These are phyloP conservation scores for Hericium alpestre DNA, from an alignment of 768 basidiomycete species.

Conservation along the genomic window DNA sequence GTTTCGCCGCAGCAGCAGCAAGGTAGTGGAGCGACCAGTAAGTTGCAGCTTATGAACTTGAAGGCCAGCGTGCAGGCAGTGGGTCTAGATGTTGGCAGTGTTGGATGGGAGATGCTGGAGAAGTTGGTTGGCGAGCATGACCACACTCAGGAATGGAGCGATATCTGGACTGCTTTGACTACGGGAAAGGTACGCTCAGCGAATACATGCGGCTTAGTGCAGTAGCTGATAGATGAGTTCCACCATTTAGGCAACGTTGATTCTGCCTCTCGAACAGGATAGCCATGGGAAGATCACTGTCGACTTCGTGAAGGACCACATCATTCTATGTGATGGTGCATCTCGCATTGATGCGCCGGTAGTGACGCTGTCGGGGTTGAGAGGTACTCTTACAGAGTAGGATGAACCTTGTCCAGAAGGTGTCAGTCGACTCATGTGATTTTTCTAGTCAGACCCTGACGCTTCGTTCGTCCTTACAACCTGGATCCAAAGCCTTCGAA, in stretches of 20 bases:
- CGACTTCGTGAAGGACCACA: slow-evolving; percentile 77
- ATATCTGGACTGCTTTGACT: slow-evolving; percentile 54
- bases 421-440: not conserved
- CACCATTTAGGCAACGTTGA: slow-evolving; percentile 53
- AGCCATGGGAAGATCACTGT: slow-evolving; percentile 48
- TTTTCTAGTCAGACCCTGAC: slow-evolving; percentile 26
- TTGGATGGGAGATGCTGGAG: slow-evolving; percentile 76
- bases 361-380: slow-evolving; percentile 74
- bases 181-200: slow-evolving; percentile 45
- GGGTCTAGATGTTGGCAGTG: slow-evolving; percentile 50
- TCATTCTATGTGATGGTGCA: slow-evolving; percentile 52
- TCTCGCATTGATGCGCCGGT: slow-evolving; percentile 38
- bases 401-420: slow-evolving; percentile 10
- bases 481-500: slow-evolving; percentile 30
- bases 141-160: slow-evolving; percentile 51
- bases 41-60: slow-evolving; percentile 61
- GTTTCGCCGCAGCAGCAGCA: slow-evolving; percentile 32
- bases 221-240: no score
- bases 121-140: slow-evolving; percentile 46
- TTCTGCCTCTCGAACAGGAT: slow-evolving; percentile 61
- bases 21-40: slow-evolving; percentile 52
- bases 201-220: no score
- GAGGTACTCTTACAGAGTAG: slow-evolving; percentile 59
- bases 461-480: slow-evolving; percentile 33
- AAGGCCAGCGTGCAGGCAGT: slow-evolving; percentile 62